Evolutionary conservation across 352 stramenopile genomes (phyloP).

Genomic region (Bremia lactucae): DNA sequence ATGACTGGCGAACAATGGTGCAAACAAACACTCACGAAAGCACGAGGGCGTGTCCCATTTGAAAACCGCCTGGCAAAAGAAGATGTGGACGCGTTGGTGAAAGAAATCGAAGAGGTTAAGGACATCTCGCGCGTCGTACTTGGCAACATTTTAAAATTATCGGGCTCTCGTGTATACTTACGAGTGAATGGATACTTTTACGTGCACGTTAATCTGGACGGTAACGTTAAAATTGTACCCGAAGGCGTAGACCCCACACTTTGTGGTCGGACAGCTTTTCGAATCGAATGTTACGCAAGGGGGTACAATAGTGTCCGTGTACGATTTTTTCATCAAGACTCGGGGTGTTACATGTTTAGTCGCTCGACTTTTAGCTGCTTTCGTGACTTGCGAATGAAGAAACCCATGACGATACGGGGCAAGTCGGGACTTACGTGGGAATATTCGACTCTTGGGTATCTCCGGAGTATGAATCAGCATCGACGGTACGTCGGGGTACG

Average conservation of each 20-base stretch:
- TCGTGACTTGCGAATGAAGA: slow-evolving; percentile 77
- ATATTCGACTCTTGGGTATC: slow-evolving; percentile 66
- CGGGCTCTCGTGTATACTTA: slow-evolving; percentile 43
- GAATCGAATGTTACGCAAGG: slow-evolving; percentile 64
- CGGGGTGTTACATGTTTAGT: slow-evolving; percentile 72
- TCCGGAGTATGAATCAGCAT: slow-evolving; percentile 86
- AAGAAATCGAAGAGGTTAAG: slow-evolving; percentile 72
- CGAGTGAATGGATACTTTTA: slow-evolving; percentile 67
- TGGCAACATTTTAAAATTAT: slow-evolving; percentile 55
- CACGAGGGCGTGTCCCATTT: slow-evolving; percentile 63
- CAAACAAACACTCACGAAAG: slow-evolving; percentile 76
- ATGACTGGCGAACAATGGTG: slow-evolving; percentile 86
- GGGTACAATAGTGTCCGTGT: slow-evolving; percentile 84
- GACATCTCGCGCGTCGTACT: slow-evolving; percentile 51
- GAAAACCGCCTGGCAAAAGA: slow-evolving; percentile 63
- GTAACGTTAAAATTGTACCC: slow-evolving; percentile 44
- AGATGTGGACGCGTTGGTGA: slow-evolving; percentile 61
- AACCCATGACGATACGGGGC: slow-evolving; percentile 35
- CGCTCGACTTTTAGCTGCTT: slow-evolving; percentile 80
- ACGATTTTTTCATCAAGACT: slow-evolving; percentile 63
- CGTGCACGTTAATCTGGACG: slow-evolving; percentile 35
- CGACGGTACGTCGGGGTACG: slow-evolving; percentile 71
- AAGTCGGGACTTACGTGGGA: slow-evolving; percentile 70
- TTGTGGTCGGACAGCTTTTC: slow-evolving; percentile 55
- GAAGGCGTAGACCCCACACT: slow-evolving; percentile 30